phyloP scores from a whole-genome alignment of 2,329 filamentous ascomycete genomes.

The Lasiodiplodia citricola region DNA sequence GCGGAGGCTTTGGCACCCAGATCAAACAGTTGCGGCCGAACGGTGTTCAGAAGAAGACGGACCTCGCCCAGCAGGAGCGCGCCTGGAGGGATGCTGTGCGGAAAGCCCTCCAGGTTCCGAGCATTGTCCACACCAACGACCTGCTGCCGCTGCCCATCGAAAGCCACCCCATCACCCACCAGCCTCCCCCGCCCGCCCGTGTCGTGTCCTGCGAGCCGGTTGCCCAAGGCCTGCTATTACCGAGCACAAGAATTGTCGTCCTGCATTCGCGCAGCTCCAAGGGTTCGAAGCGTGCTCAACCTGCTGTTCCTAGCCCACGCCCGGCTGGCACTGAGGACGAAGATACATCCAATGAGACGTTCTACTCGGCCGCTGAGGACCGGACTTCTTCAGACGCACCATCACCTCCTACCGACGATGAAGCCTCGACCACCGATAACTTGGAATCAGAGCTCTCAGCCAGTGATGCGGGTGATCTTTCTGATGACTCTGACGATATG shows the following conservation, averaged over 20 bases:
- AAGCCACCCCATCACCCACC: constrained; percentile 84
- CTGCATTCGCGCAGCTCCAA: constrained; percentile 66
- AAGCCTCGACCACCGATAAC: constrained; percentile 46
- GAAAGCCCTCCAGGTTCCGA: constrained; percentile 72
- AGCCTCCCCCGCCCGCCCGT: constrained; percentile 81
- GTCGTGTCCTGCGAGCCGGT: constrained; percentile 95
- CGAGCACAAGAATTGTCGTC: constrained; percentile 83
- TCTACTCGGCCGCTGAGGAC: constrained; percentile 91
- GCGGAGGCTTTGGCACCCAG: constrained; percentile 59
- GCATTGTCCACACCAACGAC: constrained; percentile 84
- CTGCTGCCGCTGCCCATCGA: constrained; percentile 77
- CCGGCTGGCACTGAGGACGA: constrained; percentile 69
- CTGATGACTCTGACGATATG: constrained; percentile 93
- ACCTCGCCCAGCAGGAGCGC: constrained; percentile 37
- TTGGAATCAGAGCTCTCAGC: constrained; percentile 65
- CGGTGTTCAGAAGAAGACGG: constrained; percentile 33
- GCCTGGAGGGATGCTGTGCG: constrained; percentile 61
- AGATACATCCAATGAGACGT: constrained; percentile 86
- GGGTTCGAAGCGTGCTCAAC: constrained; percentile 49
- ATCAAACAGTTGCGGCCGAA: constrained; percentile 34
- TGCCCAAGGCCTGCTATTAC: constrained; percentile 79
- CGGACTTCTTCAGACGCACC: constrained; percentile 44
- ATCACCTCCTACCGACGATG: constrained; percentile 46
- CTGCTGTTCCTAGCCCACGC: constrained; percentile 49
- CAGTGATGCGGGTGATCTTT: constrained; percentile 75